Percentiles rank a stretch among this genome's conserved stretches.
These are phyloP conservation scores for Cladorrhinum sp. DNA, from an alignment of 2,329 filamentous ascomycete genomes.

Conservation along the genomic window DNA sequence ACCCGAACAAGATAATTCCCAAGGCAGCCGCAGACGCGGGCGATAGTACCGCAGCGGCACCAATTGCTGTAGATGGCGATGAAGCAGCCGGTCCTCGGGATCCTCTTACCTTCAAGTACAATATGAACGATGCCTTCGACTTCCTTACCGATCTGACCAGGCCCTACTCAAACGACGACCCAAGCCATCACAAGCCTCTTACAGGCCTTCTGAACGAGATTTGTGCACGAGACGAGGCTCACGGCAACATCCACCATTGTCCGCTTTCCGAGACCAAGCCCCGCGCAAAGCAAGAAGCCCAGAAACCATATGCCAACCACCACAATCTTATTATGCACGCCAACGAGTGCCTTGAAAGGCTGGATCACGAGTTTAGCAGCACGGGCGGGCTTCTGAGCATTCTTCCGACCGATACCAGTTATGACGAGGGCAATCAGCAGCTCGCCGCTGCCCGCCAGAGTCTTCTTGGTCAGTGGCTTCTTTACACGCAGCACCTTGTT, in stretches of 20 bases:
- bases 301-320: conserved; percentile 44
- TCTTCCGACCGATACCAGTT: conserved; percentile 43
- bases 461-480: conserved; percentile 56
- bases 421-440: conserved; percentile 33
- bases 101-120: conserved; percentile 31
- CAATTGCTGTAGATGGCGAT: no score
- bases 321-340: conserved; percentile 53
- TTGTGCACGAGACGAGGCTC: conserved; percentile 39
- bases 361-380: conserved; percentile 56
- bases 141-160: conserved; percentile 51
- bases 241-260: conserved; percentile 45
- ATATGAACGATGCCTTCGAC: conserved; percentile 51
- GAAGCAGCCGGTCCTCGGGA: conserved; percentile 4
- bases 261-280: conserved; percentile 36
- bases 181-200: conserved; percentile 46
- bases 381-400: conserved; percentile 56
- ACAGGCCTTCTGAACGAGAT: conserved; percentile 46
- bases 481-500: conserved; percentile 52
- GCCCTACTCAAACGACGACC: conserved; percentile 49
- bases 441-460: conserved; percentile 46
- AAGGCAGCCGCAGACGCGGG: background rate
- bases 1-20: background rate
- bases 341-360: conserved; percentile 56
- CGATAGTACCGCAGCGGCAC: background rate
- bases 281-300: conserved; percentile 25